Conservation (phyloP, 257 asterid genomes). For the Forsythia suspensa region DNA sequence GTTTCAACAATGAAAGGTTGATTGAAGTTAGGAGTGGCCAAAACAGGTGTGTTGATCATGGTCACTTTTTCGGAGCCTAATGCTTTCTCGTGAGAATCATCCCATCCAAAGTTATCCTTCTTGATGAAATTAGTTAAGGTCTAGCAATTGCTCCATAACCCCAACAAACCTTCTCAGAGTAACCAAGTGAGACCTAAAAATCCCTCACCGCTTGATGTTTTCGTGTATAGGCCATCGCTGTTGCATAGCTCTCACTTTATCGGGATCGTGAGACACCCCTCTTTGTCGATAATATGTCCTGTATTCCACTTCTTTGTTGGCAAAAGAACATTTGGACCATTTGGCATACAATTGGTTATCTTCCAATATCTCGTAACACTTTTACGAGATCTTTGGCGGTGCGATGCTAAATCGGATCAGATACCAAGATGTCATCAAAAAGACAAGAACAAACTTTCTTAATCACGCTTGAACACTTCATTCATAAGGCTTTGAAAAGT, state of each 20-base stretch:
- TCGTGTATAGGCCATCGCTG: neutral
- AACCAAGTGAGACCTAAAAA: neutral
- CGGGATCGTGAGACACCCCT: neutral
- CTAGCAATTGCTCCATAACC: too few relatives aligned
- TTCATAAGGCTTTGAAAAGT: neutral
- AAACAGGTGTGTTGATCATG: neutral
- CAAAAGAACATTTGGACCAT: neutral
- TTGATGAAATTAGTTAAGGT: too few relatives aligned
- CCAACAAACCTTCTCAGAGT: neutral
- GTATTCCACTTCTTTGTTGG: neutral
- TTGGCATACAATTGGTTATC: neutral
- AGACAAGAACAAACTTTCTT: too few relatives aligned
- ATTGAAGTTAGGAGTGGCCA: too few relatives aligned
- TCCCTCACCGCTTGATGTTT: neutral
- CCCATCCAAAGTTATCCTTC: too few relatives aligned
- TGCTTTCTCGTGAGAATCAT: neutral
- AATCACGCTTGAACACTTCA: neutral
- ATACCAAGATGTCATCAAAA: too few relatives aligned
- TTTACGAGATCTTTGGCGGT: neutral
- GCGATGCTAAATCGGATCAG: too few relatives aligned
- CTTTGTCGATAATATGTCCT: neutral
- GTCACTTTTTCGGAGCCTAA: neutral
- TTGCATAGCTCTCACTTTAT: neutral
- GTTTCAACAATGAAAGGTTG: too few relatives aligned
- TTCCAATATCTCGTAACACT: neutral